Evolutionary conservation across 495 filamentous ascomycete species (phyloP).

Genomic region (Trichocladium uniseriatum): DNA sequence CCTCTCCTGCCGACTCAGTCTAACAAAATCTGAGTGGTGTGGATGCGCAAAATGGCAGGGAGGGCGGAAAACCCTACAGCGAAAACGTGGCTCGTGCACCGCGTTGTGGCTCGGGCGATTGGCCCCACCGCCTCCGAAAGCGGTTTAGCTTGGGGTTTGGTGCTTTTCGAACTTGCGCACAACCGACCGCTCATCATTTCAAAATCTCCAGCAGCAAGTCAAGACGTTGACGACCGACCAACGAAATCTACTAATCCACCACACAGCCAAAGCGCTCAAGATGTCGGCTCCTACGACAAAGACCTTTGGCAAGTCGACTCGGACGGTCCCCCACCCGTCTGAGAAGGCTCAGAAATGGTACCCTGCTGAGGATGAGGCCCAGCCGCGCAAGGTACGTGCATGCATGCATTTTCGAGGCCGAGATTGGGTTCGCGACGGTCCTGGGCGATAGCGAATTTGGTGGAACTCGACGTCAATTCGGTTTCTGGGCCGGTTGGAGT

Average conservation of each 20-base stretch:
- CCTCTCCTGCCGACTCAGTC: constrained; percentile 21
- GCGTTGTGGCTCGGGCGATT: constrained; percentile 4
- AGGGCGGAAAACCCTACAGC: constrained; percentile 31
- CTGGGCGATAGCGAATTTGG: constrained; percentile 9
- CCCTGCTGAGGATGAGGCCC: constrained; percentile 84
- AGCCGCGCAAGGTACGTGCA: constrained; percentile 82
- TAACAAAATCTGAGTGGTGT: constrained; percentile 28
- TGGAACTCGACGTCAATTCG: constrained; percentile 7
- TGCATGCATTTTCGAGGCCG: constrained; percentile 13
- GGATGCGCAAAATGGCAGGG: constrained; percentile 27
- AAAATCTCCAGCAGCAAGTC: constrained; percentile 30
- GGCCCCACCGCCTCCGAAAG: constrained; percentile 16
- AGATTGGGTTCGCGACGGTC: constrained; percentile 4
- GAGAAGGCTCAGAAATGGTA: constrained; percentile 99
- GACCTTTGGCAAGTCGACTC: constrained; percentile 95
- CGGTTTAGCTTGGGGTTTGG: constrained; percentile 31
- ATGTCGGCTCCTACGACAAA: constrained; percentile 72
- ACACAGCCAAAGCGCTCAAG: constrained; percentile 39
- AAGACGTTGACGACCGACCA: constrained; percentile 28
- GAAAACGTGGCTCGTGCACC: constrained; percentile 17
- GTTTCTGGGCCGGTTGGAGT: constrained; percentile 3
- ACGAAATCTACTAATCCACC: constrained; percentile 30
- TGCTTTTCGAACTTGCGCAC: constrained; percentile 29
- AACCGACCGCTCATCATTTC: constrained; percentile 26
- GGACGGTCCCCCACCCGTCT: constrained; percentile 69